Evolutionary conservation across 371 early-diverging fungal species (phyloP), one percentile per base, ranked within the genome.

Genomic region (Apophysomyces ossiformis): DNA sequence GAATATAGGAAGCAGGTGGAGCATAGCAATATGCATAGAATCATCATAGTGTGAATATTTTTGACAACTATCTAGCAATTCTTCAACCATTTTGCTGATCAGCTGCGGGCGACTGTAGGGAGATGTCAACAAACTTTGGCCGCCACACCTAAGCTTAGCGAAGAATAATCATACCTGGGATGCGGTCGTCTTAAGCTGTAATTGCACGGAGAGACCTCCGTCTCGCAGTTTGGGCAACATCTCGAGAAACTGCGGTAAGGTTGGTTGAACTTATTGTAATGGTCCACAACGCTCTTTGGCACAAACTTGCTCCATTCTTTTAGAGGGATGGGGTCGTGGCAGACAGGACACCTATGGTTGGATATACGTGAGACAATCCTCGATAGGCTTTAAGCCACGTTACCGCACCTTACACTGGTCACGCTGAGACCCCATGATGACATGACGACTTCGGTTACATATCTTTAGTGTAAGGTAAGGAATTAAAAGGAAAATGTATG

Each of bases 381-480:
- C 86, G 85, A 58, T 86, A 83, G 43, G 81, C 79, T 37, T 87
- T 88, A 5, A 86, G 85, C 67, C 86, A 87, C 50, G 86, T 81
- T 18, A 89, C 85, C 54, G 21, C 9, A 50, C 54, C 54, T 85
- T 69, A 90, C 84, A 65, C 84, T 85, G 18, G 89, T 88, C 32
- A 88, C 81, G 66, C 78, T 77, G 16, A 90, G 74, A 9, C 90
- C 90, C 90, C 90, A 90, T 50, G 88, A 87, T 61, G 87, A 85
- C 47, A 80, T 80, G 43, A 89, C 90, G 7, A 86, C 87, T 69
- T 86, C 87, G 47, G 86, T 81, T 18, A 89, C 85, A 67, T 89
- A 89, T 68, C 89, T 89, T 61, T 38, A 26, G 38, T 37, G 37
- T 54, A 43, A 50, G 35, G 18, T 50, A 58, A 60, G 36, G 35